Base-by-base conservation (phyloP, 176 grass and related monocot species). In the Secale cereale region DNA sequence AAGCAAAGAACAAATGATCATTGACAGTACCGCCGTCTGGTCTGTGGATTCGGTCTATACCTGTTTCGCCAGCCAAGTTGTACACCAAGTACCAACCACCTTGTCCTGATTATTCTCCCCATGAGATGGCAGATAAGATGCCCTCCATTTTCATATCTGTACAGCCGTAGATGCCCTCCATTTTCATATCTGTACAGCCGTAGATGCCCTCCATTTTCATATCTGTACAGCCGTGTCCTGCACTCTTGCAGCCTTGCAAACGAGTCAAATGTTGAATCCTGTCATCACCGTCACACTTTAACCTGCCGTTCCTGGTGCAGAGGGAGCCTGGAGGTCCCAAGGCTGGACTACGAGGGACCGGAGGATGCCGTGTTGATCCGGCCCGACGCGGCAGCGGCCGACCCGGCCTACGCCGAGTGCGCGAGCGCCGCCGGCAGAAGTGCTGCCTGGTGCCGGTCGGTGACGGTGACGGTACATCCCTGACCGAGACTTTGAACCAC, bases 61-160 rank as follows among this genome's bases (percentile, higher is more conserved):
- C 68, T 70, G 67, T 70, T 39, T 37, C 35, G 35, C 36, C 23
- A 41, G 68, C 35, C 68, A 60, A 57, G 48, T 37, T 36, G 30
- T 52, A 52, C 46, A 69, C 19, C 26, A 39, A 25, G 36, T 71
- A 41, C 67, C 23, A 33, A 71, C 68, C 22, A 8, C 36, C 35
- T 17, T 16, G 65, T 77, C 88, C 88, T 63, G 41, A 72, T 74
- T 76, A 82, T 86, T 82, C 52, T 56, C 83, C 29, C 15, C 62
- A 11, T 80, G 59, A 76, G 46, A 76, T 80, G 77, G 67, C 81
- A 85, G 87, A 45, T 72, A 43, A 41, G 1, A 43, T 72, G 69
- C 69, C 12, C 22, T 71, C n/a, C 67, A 8, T 71, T 72, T 17
- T 23, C 69, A 72, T 37, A 45, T 45, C 69, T 45, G 22, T 15